A percentile compares a stretch with the other conserved stretches of the same genome.
Evolutionary conservation across 495 filamentous ascomycete species (phyloP).

Genomic region (Tetracladium setigerum): DNA sequence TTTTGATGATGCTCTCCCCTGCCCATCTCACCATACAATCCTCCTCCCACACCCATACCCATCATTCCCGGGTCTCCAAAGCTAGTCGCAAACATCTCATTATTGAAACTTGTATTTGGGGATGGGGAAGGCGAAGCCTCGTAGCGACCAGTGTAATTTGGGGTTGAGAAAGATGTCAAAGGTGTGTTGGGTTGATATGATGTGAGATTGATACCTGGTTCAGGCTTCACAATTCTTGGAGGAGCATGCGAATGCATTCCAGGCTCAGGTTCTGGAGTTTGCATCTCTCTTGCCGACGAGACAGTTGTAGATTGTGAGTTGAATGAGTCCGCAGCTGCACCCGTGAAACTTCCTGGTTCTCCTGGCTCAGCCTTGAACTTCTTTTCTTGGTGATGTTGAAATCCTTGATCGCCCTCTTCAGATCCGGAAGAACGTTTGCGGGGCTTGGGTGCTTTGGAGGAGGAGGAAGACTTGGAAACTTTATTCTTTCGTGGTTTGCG

Average conservation of each 20-base stretch:
- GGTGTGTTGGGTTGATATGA: too few species aligned
- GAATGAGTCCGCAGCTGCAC: neutral
- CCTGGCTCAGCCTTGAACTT: slow-evolving; percentile 4
- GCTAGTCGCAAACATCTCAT: neutral
- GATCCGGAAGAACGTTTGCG: slow-evolving; percentile 1
- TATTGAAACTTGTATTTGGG: too few species aligned
- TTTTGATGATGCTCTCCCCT: slow-evolving; percentile 1
- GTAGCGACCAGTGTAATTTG: too few species aligned
- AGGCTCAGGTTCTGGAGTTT: neutral
- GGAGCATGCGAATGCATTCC: too few species aligned
- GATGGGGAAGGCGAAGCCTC: too few species aligned
- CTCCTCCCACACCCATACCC: neutral
- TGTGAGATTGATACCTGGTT: too few species aligned
- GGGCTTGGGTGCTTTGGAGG: too few species aligned
- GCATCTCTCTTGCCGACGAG: neutral
- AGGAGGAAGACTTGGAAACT: slow-evolving; percentile 2
- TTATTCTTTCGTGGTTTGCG: slow-evolving; percentile 13
- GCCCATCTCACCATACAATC: neutral
- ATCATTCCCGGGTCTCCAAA: neutral
- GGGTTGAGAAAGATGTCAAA: too few species aligned
- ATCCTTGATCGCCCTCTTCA: neutral
- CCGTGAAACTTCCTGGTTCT: neutral
- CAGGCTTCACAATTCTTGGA: too few species aligned
- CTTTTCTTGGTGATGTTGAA: neutral
- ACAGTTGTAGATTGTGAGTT: neutral